A percentile compares a stretch with the other conserved stretches of the same genome.
Conservation (phyloP, 768 basidiomycete species). For the Russula emetica region DNA sequence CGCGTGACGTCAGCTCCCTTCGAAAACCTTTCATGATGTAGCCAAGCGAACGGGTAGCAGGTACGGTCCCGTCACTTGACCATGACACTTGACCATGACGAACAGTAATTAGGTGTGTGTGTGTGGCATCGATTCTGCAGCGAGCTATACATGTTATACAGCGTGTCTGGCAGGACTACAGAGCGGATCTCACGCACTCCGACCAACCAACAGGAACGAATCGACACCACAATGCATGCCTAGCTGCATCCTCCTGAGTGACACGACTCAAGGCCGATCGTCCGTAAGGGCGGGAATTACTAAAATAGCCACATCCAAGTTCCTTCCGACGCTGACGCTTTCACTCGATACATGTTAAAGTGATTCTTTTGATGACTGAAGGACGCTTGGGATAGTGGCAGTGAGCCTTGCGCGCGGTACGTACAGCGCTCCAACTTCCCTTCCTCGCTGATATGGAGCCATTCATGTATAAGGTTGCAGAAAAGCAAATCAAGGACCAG, state of each 20-base stretch:
- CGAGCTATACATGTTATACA: background rate
- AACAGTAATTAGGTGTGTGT: background rate
- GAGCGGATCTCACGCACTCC: background rate
- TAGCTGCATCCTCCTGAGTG: background rate
- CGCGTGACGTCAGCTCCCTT: background rate
- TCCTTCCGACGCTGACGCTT: background rate
- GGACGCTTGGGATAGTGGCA: background rate
- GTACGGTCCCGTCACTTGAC: too few relatives aligned
- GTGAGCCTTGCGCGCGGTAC: background rate
- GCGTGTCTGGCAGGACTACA: background rate
- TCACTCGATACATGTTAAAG: background rate
- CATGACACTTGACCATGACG: background rate
- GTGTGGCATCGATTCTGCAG: background rate
- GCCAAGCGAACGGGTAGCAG: background rate
- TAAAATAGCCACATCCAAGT: background rate
- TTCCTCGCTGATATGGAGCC: too few relatives aligned
- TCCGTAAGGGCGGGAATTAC: background rate
- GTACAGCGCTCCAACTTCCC: too few relatives aligned
- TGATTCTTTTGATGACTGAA: background rate
- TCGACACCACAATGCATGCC: background rate
- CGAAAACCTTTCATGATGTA: background rate
- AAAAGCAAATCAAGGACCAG: too few relatives aligned
- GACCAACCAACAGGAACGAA: background rate
- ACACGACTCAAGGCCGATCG: background rate
- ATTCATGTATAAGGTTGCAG: background rate